These are phyloP conservation scores for Trichoderma brevicompactum DNA, from an alignment of 2,329 filamentous ascomycete genomes.

Conservation along the genomic window DNA sequence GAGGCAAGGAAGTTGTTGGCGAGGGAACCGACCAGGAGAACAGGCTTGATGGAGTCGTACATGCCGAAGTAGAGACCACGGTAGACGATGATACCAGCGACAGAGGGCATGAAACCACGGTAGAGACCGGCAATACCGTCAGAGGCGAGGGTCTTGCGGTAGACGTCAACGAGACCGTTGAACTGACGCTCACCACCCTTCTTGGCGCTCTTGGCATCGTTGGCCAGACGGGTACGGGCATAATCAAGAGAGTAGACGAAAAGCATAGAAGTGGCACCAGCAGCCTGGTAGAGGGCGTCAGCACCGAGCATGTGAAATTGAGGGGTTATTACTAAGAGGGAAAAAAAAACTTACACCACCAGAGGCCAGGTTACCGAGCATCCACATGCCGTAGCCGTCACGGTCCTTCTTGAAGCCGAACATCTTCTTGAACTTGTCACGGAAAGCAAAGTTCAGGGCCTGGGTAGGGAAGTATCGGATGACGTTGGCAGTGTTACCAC, in stretches of 20 bases:
- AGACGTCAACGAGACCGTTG: constrained; percentile 99
- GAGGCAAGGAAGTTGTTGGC: constrained; percentile 99
- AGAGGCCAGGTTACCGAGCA: constrained; percentile 99
- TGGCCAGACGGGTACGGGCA: constrained; percentile 99
- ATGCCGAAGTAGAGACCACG: constrained; percentile 99
- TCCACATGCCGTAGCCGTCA: constrained; percentile 98
- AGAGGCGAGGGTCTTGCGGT: constrained; percentile 99
- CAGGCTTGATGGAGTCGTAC: constrained; percentile 99
- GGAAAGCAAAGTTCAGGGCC: constrained; percentile 99
- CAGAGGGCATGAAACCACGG: constrained; percentile 99
- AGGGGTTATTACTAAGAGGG: neutral
- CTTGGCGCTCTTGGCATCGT: constrained; percentile 99
- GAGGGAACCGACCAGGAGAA: constrained; percentile 87
- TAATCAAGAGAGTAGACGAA: constrained; percentile 99
- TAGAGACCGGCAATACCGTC: constrained; percentile 99
- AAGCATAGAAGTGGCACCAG: constrained; percentile 98
- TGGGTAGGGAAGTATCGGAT: constrained; percentile 99
- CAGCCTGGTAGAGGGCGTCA: constrained; percentile 61
- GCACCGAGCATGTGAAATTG: neutral
- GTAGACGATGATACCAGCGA: constrained; percentile 99
- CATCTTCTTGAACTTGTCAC: constrained; percentile 99
- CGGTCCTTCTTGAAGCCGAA: constrained; percentile 99
- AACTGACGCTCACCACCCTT: constrained; percentile 97
- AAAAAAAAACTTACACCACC: constrained; percentile 80
- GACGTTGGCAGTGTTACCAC: constrained; percentile 99